phyloP scores from a whole-genome alignment of 2,329 filamentous ascomycete genomes.

The Trichocomaceae sp. region DNA sequence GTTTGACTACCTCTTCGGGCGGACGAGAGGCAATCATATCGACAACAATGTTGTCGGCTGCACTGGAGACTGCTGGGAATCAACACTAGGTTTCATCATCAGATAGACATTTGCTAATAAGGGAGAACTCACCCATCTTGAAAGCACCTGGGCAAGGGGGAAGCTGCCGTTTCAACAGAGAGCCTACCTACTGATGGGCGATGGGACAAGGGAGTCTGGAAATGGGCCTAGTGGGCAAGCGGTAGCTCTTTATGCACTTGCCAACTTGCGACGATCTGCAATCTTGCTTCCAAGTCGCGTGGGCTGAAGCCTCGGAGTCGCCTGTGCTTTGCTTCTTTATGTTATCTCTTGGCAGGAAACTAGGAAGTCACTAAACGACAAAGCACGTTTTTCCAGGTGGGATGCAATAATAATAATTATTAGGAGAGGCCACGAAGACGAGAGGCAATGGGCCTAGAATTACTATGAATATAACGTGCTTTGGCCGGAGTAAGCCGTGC shows the following conservation, averaged over 20 bases:
- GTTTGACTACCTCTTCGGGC: constrained; percentile 10
- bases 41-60: constrained; percentile 7
- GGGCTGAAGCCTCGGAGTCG: not conserved
- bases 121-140: constrained; percentile 10
- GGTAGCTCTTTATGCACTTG: not conserved
- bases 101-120: not conserved
- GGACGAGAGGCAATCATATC: constrained; percentile 11
- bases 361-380: not conserved
- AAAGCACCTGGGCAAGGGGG: not conserved
- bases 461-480: not conserved
- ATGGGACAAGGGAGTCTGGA: not conserved
- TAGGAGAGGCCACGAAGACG: not conserved
- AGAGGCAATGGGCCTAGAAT: not conserved
- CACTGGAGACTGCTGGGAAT: constrained; percentile 2
- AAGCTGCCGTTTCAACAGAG: not conserved
- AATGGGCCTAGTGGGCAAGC: not conserved
- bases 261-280: not conserved
- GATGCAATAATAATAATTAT: too few relatives aligned
- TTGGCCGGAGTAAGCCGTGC: not conserved
- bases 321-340: not conserved
- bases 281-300: not conserved
- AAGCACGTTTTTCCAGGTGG: not conserved
- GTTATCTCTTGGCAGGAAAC: not conserved
- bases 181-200: not conserved
- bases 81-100: not conserved